Evolutionary conservation across 768 basidiomycete species (phyloP), one percentile per base, ranked within the genome.

Genomic region (Rubroboletus pulcherrimus): DNA sequence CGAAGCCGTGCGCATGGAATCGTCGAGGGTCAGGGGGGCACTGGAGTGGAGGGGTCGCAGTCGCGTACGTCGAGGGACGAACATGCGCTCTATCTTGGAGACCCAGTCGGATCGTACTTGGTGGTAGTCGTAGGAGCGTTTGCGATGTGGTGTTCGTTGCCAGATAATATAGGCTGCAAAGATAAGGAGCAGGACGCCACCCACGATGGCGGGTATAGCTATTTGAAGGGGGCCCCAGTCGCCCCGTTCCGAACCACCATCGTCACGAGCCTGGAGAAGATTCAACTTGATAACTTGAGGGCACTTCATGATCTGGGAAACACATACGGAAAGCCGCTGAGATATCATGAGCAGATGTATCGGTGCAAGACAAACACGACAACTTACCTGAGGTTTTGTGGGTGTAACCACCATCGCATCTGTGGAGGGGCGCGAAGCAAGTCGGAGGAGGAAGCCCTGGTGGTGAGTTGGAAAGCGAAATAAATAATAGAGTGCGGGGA

Each of bases 131-230:
- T 59, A 53, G 19, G 54, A 24, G 41, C 31, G 52, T 39, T 49
- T 39, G 19, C 41, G 52, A 21, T 54, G 43, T 1, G 53, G 46
- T 42, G 58, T 55, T 42, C 63, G 66, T 63, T 58, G 49, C 63
- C 66, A 71, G 34, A 68, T 41, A 55, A 73, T 39, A 34, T 61
- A 63, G 34, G 26, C 54, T 17, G 35, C 50, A 34, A 71, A 65
- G 31, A 65, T 7, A 1, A 66, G 43, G 26, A 71, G 43, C 15
- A 76, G 65, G 38, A 33, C 62, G 5, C 65, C 61, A 30, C 71
- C 75, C 10, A 74, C 70, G 40, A 75, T 65, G 51, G 66, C 62
- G 7, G 76, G 75, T 0, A 65, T 41, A 10, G 65, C 68, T 45
- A 76, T 73, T 48, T 77, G 75, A 8, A 70, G 35, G 14, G 70